These are phyloP conservation scores for Aotearoamyces nothofagi DNA, from an alignment of 2,329 filamentous ascomycete genomes.

Conservation along the genomic window DNA sequence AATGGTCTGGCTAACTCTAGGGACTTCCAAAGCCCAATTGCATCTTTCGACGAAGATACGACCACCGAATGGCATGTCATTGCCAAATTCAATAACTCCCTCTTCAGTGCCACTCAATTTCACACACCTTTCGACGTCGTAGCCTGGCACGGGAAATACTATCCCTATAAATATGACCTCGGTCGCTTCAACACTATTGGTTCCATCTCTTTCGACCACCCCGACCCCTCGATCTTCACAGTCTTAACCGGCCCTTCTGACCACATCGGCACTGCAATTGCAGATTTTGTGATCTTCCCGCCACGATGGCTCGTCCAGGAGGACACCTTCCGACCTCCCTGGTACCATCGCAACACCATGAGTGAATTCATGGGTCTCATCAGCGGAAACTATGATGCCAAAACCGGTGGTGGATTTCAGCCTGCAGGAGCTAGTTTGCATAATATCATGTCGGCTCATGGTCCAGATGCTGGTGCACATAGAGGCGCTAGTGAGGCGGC, in stretches of 20 bases:
- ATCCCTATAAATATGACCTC: slow-evolving; percentile 71
- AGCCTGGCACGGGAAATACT: slow-evolving; percentile 69
- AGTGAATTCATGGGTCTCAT: slow-evolving; percentile 54
- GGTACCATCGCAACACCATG: slow-evolving; percentile 51
- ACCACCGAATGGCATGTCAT: slow-evolving; percentile 32
- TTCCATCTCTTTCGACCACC: slow-evolving; percentile 60
- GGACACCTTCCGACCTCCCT: slow-evolving; percentile 43
- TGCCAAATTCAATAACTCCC: slow-evolving; percentile 50
- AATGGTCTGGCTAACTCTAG: slow-evolving; percentile 61
- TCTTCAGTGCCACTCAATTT: slow-evolving; percentile 48
- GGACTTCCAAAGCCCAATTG: slow-evolving; percentile 62
- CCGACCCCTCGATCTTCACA: slow-evolving; percentile 65
- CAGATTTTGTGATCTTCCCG: slow-evolving; percentile 50
- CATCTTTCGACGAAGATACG: slow-evolving; percentile 47
- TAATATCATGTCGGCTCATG: slow-evolving; percentile 48
- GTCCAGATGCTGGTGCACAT: slow-evolving; percentile 38
- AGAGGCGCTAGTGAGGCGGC: slow-evolving; percentile 36
- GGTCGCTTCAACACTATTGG: slow-evolving; percentile 64
- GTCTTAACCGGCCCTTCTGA: slow-evolving; percentile 43
- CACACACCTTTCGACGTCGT: slow-evolving; percentile 70
- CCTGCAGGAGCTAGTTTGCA: slow-evolving; percentile 46
- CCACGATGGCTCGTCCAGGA: slow-evolving; percentile 48
- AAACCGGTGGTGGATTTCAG: slow-evolving; percentile 38
- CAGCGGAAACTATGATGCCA: slow-evolving; percentile 42
- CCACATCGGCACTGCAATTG: slow-evolving; percentile 39